Evolutionary conservation across 345 rosid genomes (phyloP).

Genomic region (Linum tenue): DNA sequence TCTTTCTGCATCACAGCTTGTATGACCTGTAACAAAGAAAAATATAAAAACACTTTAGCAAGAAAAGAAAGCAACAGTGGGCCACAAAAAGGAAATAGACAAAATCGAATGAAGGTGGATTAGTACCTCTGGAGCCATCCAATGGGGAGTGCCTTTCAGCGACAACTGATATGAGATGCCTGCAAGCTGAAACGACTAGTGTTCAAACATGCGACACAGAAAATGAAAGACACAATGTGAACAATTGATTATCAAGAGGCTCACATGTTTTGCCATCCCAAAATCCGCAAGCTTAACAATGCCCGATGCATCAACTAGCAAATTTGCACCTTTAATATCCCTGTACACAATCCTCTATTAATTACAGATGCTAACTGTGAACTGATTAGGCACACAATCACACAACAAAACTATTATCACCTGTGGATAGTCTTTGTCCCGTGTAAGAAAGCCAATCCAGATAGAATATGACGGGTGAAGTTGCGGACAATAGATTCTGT

Average conservation of each 20-base stretch:
- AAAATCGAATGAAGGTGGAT: background rate
- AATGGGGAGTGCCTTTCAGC: slow-evolving; percentile 65
- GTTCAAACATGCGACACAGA: background rate
- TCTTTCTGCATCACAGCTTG: slow-evolving; percentile 35
- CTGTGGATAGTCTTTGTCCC: slow-evolving; percentile 57
- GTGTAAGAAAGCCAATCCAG: slow-evolving; percentile 56
- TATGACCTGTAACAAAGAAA: slow-evolving; percentile 35
- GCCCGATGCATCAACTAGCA: slow-evolving; percentile 55
- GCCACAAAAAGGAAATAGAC: background rate
- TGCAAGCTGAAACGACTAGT: slow-evolving; percentile 33
- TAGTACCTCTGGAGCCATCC: slow-evolving; percentile 93
- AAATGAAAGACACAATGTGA: background rate
- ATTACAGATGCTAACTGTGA: background rate
- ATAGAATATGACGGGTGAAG: slow-evolving; percentile 64
- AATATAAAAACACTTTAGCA: background rate
- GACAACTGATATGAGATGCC: slow-evolving; percentile 46
- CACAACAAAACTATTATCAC: slow-evolving; percentile 17
- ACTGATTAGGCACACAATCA: background rate
- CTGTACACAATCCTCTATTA: slow-evolving; percentile 20
- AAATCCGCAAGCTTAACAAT: slow-evolving; percentile 67
- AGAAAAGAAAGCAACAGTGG: background rate
- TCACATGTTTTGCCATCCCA: slow-evolving; percentile 75
- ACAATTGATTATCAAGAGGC: slow-evolving; percentile 9
- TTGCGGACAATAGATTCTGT: slow-evolving; percentile 59
- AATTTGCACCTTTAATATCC: slow-evolving; percentile 76